Conservation (phyloP, 2,329 filamentous ascomycete species). For the Byssoonygena ceratinophila region DNA sequence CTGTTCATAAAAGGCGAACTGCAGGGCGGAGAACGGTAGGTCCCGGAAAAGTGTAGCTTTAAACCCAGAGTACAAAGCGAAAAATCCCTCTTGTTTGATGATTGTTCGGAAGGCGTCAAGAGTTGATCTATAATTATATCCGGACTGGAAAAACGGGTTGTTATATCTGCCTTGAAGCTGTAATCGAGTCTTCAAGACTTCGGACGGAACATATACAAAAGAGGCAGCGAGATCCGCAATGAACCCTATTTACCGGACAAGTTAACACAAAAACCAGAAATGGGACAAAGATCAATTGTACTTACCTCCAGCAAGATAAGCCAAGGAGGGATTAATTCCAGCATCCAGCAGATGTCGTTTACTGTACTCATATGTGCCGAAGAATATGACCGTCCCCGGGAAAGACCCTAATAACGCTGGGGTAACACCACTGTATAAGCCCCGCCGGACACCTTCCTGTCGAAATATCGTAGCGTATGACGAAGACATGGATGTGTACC, state of each 20-base stretch:
- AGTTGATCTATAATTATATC: constrained; percentile 90
- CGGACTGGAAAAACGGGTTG: constrained; percentile 84
- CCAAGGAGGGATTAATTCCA: constrained; percentile 68
- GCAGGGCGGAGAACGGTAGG: constrained; percentile 86
- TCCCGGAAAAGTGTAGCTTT: constrained; percentile 91
- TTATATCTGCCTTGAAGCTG: constrained; percentile 92
- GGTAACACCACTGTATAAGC: constrained; percentile 85
- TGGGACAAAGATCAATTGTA: neutral
- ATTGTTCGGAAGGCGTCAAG: constrained; percentile 79
- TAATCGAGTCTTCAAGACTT: constrained; percentile 93
- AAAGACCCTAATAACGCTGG: constrained; percentile 89
- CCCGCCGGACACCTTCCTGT: constrained; percentile 77
- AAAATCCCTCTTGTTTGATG: constrained; percentile 65
- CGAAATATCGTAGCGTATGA: constrained; percentile 89
- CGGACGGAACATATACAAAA: constrained; percentile 88
- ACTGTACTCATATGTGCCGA: constrained; percentile 91
- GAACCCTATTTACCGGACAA: constrained; percentile 48
- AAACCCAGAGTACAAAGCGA: constrained; percentile 90
- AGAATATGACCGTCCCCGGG: constrained; percentile 87
- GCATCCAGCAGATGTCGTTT: constrained; percentile 79
- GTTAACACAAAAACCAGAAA: constrained; percentile 17
- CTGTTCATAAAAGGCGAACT: constrained; percentile 98
- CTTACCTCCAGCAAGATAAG: constrained; percentile 75
- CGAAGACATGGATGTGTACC: constrained; percentile 79
- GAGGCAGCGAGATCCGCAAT: constrained; percentile 86